Base-by-base conservation (phyloP, 2,329 filamentous ascomycete species). In the Penicillium occitanis region DNA sequence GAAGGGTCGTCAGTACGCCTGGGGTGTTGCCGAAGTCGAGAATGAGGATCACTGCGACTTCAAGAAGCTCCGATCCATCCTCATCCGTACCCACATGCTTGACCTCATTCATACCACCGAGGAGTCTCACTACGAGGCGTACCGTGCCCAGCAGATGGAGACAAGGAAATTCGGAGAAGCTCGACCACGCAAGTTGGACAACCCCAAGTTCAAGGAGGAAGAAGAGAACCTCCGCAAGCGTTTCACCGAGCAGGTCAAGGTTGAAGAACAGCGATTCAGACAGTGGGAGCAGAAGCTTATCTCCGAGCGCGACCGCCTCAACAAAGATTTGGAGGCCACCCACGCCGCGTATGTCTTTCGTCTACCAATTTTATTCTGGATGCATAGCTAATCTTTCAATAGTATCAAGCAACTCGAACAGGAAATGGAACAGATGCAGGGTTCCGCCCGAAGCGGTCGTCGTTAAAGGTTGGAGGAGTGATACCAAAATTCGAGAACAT, bases 231-330 rank as follows among this genome's bases (percentile, higher is more conserved):
- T 99, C 71, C 90, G 95, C 83, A 99, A 99, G 89, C 89, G 96
- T 74, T 99, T 99, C 84, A 99, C 95, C 73, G 95, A 99, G 85
- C 95, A 99, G 82, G 95, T 99, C 85, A 99, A 99, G 91, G 91
- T 99, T 76, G 96, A 99, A 86, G 95, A 99, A 84, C 93, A 97
- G 85, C 90, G 95, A 72, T 99, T 99, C 90, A 89, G 96, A 82
- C 91, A 96, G 83, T 99, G 95, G 95, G 95, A 99, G 85, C 95
- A 99, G 88, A 98, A 98, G 88, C 91, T 99, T 80, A 99, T 99
- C 76, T 90, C 92, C 70, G 95, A 99, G 88, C 91, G 95, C 81
- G 96, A 99, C 81, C 92, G 95, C 74, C 89, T 99, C 83, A 99
- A 99, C 89, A 99, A 99, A 89, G 95, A 99, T 78, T 88, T 99